phyloP scores from a whole-genome alignment of 2,329 filamentous ascomycete genomes.

The Falciphora oryzae region DNA sequence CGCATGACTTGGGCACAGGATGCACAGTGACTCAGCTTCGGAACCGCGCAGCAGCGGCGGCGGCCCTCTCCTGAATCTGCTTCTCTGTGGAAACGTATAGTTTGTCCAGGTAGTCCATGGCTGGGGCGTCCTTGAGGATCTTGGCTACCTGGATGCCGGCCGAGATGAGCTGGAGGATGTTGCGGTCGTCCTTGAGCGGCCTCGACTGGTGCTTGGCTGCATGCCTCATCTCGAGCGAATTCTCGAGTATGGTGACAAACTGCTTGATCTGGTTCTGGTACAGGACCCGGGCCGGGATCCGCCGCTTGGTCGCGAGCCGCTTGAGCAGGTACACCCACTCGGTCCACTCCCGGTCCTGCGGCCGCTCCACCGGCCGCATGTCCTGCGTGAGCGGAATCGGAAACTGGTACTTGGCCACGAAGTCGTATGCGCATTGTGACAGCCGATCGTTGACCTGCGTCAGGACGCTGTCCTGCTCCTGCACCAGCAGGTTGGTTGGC shows the following conservation, averaged over 20 bases:
- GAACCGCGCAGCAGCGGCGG: constrained; percentile 36
- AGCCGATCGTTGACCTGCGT: constrained; percentile 77
- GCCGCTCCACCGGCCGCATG: constrained; percentile 68
- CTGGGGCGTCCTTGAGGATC: constrained; percentile 75
- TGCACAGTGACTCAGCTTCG: constrained; percentile 19
- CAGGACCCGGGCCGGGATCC: constrained; percentile 75
- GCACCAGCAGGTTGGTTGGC: constrained; percentile 73
- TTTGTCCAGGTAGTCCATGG: constrained; percentile 76
- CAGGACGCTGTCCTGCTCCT: constrained; percentile 79
- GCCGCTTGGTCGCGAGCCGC: constrained; percentile 75
- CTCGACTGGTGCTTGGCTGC: constrained; percentile 78
- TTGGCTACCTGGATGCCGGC: constrained; percentile 84
- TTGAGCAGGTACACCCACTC: constrained; percentile 89
- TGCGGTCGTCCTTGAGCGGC: constrained; percentile 80
- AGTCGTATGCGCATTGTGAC: constrained; percentile 82
- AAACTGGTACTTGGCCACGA: constrained; percentile 87
- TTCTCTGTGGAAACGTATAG: constrained; percentile 79
- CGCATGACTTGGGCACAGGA: not conserved
- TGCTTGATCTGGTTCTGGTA: constrained; percentile 94
- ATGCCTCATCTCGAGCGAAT: constrained; percentile 82
- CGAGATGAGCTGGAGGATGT: constrained; percentile 81
- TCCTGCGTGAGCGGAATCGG: constrained; percentile 79
- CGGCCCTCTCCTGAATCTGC: constrained; percentile 64
- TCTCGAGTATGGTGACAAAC: constrained; percentile 81
- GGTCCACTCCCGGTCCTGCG: constrained; percentile 80